Percentiles rank a stretch among this genome's conserved stretches.
Evolutionary conservation across 1,284 basidiomycete species (phyloP).

Genomic region (Melampsora larici-populina): DNA sequence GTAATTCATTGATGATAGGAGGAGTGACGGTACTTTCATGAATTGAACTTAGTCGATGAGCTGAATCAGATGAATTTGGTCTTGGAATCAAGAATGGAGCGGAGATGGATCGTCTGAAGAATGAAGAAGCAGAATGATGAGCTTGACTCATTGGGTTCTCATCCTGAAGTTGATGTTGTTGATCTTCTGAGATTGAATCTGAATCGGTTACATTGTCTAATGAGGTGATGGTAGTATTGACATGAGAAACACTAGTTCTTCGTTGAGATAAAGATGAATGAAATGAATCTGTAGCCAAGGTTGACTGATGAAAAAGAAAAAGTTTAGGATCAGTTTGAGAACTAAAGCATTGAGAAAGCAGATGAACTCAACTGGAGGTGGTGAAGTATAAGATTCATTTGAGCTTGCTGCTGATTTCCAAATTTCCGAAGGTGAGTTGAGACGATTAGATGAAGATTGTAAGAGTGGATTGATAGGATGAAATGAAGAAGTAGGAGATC

Average conservation of each 20-base stretch:
- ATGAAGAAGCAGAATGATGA: not conserved
- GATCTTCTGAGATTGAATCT: not conserved
- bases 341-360: too few species aligned
- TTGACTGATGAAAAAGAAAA: too few species aligned
- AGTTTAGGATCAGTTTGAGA: too few species aligned
- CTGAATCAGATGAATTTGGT: not conserved
- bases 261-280: too few species aligned
- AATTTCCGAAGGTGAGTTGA: not conserved
- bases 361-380: too few species aligned
- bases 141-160: not conserved
- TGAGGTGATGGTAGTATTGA: too few species aligned
- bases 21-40: not conserved
- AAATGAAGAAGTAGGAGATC: too few species aligned
- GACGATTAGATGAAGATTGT: not conserved
- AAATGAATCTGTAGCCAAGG: too few species aligned
- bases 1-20: not conserved
- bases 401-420: not conserved
- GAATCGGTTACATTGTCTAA: too few species aligned
- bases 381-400: not conserved
- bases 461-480: too few species aligned
- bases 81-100: not conserved
- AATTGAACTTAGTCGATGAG: not conserved
- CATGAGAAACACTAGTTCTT: too few species aligned
- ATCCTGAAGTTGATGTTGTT: conserved; percentile 7
- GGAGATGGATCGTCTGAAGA: not conserved